Percentiles rank a stretch among this genome's conserved stretches.
These are phyloP conservation scores for Naganishia vaughanmartiniae DNA, from an alignment of 768 basidiomycete genomes.

Conservation along the genomic window DNA sequence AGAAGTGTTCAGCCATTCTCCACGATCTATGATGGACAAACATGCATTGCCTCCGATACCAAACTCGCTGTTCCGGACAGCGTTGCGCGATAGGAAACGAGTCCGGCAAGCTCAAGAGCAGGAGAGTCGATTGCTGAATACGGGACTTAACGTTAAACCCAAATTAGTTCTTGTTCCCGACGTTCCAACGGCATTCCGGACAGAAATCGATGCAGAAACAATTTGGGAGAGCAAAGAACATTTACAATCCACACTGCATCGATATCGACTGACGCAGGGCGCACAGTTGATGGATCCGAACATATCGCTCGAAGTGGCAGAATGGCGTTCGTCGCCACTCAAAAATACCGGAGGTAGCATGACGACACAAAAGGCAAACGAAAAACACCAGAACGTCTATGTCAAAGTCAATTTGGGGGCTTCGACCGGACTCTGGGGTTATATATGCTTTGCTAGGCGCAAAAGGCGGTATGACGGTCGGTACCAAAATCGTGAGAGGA, in stretches of 20 bases:
- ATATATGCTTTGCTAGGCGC: conserved; percentile 14
- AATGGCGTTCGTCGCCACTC: not conserved
- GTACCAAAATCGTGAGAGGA: conserved; percentile 1
- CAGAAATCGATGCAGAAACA: not conserved
- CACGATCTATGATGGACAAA: not conserved
- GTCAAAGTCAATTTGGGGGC: conserved; percentile 14
- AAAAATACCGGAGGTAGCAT: not conserved
- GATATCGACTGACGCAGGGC: not conserved
- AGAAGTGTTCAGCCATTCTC: conserved; percentile 6
- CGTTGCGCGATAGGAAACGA: conserved; percentile 20
- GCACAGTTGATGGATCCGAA: not conserved
- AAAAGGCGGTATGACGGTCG: conserved; percentile 16
- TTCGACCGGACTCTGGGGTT: conserved; percentile 17
- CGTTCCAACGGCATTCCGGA: not conserved
- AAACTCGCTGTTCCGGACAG: conserved; percentile 16
- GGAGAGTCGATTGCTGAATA: conserved; percentile 6
- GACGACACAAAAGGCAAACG: not conserved
- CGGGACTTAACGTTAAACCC: conserved; percentile 20
- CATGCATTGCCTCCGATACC: conserved; percentile 7
- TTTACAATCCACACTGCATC: conserved; percentile 3
- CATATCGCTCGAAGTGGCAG: not conserved
- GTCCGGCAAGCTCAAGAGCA: conserved; percentile 16
- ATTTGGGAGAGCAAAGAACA: not conserved
- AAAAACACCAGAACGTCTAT: not conserved
- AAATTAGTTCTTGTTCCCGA: conserved; percentile 11